Percentiles rank a stretch among this genome's conserved stretches.
Evolutionary conservation across 306 rosid genomes (phyloP).

Genomic region (Pterocarpus santalinus): DNA sequence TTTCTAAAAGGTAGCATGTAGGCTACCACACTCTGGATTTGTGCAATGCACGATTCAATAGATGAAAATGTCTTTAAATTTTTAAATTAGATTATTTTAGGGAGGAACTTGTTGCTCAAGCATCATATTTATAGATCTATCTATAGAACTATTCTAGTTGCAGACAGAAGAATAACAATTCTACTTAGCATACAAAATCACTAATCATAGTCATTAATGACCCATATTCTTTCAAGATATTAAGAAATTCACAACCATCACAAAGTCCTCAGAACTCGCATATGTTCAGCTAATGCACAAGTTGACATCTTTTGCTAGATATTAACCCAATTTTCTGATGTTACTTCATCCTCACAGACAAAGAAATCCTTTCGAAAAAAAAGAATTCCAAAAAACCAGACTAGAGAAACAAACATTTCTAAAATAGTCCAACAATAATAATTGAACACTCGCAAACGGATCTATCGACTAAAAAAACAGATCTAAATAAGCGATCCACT

Average conservation of each 20-base stretch:
- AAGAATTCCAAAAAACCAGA: constrained; percentile 11
- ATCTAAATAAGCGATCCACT: constrained; percentile 49
- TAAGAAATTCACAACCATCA: constrained; percentile 24
- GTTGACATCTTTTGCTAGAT: neutral
- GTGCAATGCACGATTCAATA: constrained; percentile 16
- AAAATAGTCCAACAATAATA: neutral
- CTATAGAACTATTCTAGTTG: neutral
- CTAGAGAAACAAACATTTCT: constrained; percentile 32
- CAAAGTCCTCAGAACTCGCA: constrained; percentile 23
- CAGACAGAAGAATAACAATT: constrained; percentile 3
- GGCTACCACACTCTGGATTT: neutral
- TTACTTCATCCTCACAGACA: neutral
- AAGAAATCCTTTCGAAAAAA: neutral
- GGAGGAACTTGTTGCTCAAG: constrained; percentile 8
- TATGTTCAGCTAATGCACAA: constrained; percentile 19
- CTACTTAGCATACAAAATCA: constrained; percentile 1
- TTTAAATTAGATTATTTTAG: neutral
- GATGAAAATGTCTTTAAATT: constrained; percentile 1
- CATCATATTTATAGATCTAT: constrained; percentile 15
- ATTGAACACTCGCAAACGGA: constrained; percentile 39
- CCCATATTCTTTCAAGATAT: too few species aligned
- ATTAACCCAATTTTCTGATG: constrained; percentile 17
- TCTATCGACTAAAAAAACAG: constrained; percentile 41
- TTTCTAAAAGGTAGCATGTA: constrained; percentile 16
- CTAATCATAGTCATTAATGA: too few species aligned